Evolutionary conservation across 1,284 basidiomycete species (phyloP).

Genomic region (Neonothopanus nambi): DNA sequence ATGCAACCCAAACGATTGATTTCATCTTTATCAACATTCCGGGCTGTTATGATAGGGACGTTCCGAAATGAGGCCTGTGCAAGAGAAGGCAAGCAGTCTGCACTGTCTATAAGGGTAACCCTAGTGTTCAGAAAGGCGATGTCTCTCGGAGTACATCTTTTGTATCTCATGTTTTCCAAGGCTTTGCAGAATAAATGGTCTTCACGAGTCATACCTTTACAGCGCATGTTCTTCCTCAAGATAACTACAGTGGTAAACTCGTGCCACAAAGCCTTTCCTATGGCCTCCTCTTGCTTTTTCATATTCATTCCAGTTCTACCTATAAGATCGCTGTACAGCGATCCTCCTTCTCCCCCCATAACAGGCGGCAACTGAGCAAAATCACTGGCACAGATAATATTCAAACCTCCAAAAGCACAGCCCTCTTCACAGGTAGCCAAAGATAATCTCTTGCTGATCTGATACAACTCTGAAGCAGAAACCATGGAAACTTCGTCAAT

Average conservation of each 20-base stretch:
- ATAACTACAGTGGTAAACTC: conserved; percentile 30
- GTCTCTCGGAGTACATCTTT: conserved; percentile 33
- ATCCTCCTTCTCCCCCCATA: conserved; percentile 5
- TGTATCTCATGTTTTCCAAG: conserved; percentile 35
- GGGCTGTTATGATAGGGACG: no score
- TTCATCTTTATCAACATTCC: conserved; percentile 33
- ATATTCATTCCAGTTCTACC: conserved; percentile 14
- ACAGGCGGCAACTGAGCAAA: conserved; percentile 17
- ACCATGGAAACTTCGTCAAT: conserved; percentile 24
- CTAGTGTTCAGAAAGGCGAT: conserved; percentile 28
- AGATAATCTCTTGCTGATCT: conserved; percentile 10
- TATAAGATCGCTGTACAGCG: conserved; percentile 6
- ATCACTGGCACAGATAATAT: no score
- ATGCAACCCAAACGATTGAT: conserved; percentile 29
- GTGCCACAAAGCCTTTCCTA: conserved; percentile 17
- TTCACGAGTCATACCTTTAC: conserved; percentile 4
- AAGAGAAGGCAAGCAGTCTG: conserved; percentile 23
- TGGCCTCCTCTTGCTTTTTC: not conserved
- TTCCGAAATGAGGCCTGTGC: conserved; percentile 34
- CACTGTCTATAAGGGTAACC: conserved; percentile 16
- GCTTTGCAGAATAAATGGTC: conserved; percentile 29
- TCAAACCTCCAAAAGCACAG: conserved; percentile 17
- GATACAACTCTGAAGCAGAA: conserved; percentile 13
- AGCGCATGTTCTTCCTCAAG: conserved; percentile 36
- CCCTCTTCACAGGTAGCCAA: not conserved